These are phyloP conservation scores for Fusarium sublunatum DNA, from an alignment of 2,329 filamentous ascomycete species.

Conservation along the genomic window DNA sequence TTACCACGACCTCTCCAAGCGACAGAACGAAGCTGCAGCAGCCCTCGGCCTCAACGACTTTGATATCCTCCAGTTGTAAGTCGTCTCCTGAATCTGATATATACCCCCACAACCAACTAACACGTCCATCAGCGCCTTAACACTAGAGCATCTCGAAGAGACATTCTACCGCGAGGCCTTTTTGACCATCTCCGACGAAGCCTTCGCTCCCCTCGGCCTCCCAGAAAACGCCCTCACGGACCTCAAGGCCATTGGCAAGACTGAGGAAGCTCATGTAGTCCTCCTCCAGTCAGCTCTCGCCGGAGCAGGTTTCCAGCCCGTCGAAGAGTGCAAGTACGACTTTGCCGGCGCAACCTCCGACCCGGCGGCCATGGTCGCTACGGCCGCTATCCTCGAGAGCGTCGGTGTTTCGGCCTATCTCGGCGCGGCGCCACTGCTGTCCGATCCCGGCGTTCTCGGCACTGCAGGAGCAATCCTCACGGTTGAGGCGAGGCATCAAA, in stretches of 20 bases:
- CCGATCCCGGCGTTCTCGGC: slow-evolving; percentile 68
- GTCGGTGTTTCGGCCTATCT: slow-evolving; percentile 80
- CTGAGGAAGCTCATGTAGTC: slow-evolving; percentile 64
- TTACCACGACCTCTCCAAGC: slow-evolving; percentile 61
- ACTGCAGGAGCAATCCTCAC: slow-evolving; percentile 78
- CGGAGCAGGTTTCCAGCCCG: slow-evolving; percentile 71
- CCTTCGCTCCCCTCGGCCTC: slow-evolving; percentile 68
- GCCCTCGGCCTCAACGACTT: slow-evolving; percentile 62
- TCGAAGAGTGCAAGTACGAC: slow-evolving; percentile 77
- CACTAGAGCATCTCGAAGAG: slow-evolving; percentile 79
- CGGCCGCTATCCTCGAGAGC: slow-evolving; percentile 76
- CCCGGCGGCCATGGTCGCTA: slow-evolving; percentile 74
- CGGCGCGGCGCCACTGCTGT: slow-evolving; percentile 74
- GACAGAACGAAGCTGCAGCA: slow-evolving; percentile 62
- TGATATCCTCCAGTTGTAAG: slow-evolving; percentile 70
- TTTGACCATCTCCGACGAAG: slow-evolving; percentile 69
- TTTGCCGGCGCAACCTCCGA: slow-evolving; percentile 78
- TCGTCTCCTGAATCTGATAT: slow-evolving; percentile 4
- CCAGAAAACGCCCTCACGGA: slow-evolving; percentile 53
- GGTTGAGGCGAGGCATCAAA: slow-evolving; percentile 79
- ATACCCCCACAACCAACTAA: background rate
- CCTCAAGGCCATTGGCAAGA: slow-evolving; percentile 70
- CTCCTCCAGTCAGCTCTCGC: slow-evolving; percentile 58
- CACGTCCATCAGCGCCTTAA: slow-evolving; percentile 63
- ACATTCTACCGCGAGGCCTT: slow-evolving; percentile 79